Evolutionary conservation across 2,329 filamentous ascomycete species (phyloP).

Genomic region (Arthrobotrys iridis): DNA sequence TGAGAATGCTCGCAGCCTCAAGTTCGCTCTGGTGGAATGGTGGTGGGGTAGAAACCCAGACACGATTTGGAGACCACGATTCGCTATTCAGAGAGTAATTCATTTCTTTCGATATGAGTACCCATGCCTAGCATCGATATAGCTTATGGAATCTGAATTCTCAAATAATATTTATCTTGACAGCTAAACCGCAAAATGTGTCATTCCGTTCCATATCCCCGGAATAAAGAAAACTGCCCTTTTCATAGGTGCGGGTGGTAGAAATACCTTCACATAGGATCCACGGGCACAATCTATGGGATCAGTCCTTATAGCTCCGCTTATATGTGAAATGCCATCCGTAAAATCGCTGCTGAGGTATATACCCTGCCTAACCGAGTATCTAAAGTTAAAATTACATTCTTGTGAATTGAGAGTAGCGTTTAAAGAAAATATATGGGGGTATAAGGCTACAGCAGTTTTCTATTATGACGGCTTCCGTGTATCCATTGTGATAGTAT

Average conservation of each 20-base stretch:
- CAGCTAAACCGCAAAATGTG: slow-evolving; percentile 60
- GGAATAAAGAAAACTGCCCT: slow-evolving; percentile 65
- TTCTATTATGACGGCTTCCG: too few relatives aligned
- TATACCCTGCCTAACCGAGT: too few relatives aligned
- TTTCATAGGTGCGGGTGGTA: slow-evolving; percentile 67
- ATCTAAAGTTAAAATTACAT: too few relatives aligned
- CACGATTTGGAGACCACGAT: slow-evolving; percentile 62
- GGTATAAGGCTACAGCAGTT: too few relatives aligned
- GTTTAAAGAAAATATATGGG: too few relatives aligned
- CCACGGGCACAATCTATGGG: slow-evolving; percentile 61
- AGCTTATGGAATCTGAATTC: slow-evolving; percentile 63
- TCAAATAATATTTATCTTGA: slow-evolving; percentile 60
- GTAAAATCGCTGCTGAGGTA: slow-evolving; percentile 67
- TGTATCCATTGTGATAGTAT: too few relatives aligned
- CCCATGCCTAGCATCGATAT: neutral
- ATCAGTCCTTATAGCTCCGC: slow-evolving; percentile 58
- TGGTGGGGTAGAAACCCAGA: slow-evolving; percentile 63
- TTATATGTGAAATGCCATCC: slow-evolving; percentile 62
- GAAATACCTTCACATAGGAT: slow-evolving; percentile 62
- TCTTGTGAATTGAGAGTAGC: too few relatives aligned
- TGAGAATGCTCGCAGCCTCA: slow-evolving; percentile 53
- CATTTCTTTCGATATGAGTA: slow-evolving; percentile 62
- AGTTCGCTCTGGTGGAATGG: slow-evolving; percentile 58
- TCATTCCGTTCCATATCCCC: slow-evolving; percentile 60
- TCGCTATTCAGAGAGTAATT: slow-evolving; percentile 63